Conservation (phyloP, 257 asterid species). For the Haberlea rhodopensis region DNA sequence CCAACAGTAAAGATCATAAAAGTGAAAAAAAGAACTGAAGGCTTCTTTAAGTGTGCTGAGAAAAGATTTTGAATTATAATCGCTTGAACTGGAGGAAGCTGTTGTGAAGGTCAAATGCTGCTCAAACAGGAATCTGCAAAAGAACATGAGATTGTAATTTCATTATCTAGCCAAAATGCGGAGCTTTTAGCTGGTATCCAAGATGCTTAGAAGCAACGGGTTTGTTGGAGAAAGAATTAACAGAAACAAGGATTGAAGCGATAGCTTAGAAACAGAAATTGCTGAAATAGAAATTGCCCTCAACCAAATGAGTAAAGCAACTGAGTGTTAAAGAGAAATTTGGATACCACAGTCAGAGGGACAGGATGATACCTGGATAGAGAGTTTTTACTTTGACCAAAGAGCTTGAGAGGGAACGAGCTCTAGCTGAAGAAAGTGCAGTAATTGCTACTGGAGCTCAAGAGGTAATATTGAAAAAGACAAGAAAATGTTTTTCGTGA, state of each 20-base stretch:
- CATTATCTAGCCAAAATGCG: slow-evolving; percentile 43
- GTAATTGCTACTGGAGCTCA: slow-evolving; percentile 64
- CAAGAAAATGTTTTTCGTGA: neutral
- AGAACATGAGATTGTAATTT: slow-evolving; percentile 39
- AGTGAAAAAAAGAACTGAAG: slow-evolving; percentile 55
- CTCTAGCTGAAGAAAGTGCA: slow-evolving; percentile 74
- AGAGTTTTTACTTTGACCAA: slow-evolving; percentile 42
- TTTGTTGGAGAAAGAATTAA: slow-evolving; percentile 54
- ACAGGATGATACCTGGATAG: slow-evolving; percentile 53
- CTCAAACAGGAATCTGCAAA: slow-evolving; percentile 53
- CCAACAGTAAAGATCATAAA: slow-evolving; percentile 67
- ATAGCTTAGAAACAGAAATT: slow-evolving; percentile 64
- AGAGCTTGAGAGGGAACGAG: slow-evolving; percentile 59
- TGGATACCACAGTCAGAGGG: slow-evolving; percentile 49
- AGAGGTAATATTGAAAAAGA: slow-evolving; percentile 58
- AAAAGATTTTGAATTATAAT: slow-evolving; percentile 45
- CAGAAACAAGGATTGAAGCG: slow-evolving; percentile 44
- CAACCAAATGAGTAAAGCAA: slow-evolving; percentile 48
- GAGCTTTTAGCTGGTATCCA: slow-evolving; percentile 50
- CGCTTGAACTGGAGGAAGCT: slow-evolving; percentile 55
- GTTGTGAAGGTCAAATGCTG: slow-evolving; percentile 49
- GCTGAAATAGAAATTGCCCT: slow-evolving; percentile 57
- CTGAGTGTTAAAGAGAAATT: slow-evolving; percentile 54
- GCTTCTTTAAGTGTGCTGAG: slow-evolving; percentile 54
- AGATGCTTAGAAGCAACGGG: slow-evolving; percentile 46